Evolutionary conservation across 2,329 filamentous ascomycete species (phyloP).

Genomic region (Lasiodiplodia gonubiensis): DNA sequence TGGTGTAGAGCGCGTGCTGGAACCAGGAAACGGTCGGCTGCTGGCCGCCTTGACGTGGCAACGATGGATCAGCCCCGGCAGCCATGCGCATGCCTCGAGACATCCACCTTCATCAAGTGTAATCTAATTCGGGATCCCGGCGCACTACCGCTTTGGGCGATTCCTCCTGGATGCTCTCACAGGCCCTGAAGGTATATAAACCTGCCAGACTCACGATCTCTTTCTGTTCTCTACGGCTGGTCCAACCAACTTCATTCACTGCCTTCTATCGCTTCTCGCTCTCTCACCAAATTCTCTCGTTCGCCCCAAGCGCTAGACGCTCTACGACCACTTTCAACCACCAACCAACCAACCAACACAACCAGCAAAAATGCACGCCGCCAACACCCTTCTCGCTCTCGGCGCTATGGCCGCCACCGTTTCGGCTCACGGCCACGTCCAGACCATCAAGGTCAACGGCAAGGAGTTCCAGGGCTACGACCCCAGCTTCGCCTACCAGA

Average conservation of each 20-base stretch:
- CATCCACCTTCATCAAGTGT: constrained; percentile 16
- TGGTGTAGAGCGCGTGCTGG: constrained; percentile 8
- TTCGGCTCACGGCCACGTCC: constrained; percentile 41
- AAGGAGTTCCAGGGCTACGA: constrained; percentile 41
- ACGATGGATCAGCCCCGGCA: constrained; percentile 7
- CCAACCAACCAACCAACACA: constrained; percentile 5
- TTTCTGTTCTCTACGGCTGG: constrained; percentile 25
- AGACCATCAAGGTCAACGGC: constrained; percentile 38
- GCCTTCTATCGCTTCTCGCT: constrained; percentile 17
- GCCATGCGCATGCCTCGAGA: constrained; percentile 16
- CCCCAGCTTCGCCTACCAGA: constrained; percentile 39
- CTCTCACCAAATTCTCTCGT: constrained; percentile 20
- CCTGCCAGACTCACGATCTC: not conserved
- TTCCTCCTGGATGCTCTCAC: constrained; percentile 20
- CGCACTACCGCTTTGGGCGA: constrained; percentile 7
- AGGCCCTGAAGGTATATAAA: constrained; percentile 19
- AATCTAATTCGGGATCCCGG: constrained; percentile 24
- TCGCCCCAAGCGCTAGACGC: constrained; percentile 24
- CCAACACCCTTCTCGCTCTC: constrained; percentile 41
- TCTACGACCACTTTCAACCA: constrained; percentile 9
- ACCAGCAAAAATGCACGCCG: constrained; percentile 34
- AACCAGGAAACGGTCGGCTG: constrained; percentile 14
- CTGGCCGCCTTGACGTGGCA: constrained; percentile 23
- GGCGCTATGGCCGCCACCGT: constrained; percentile 35
- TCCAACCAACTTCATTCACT: constrained; percentile 28